Base-by-base conservation (phyloP, 768 basidiomycete species). In the Naganishia kalamii region DNA sequence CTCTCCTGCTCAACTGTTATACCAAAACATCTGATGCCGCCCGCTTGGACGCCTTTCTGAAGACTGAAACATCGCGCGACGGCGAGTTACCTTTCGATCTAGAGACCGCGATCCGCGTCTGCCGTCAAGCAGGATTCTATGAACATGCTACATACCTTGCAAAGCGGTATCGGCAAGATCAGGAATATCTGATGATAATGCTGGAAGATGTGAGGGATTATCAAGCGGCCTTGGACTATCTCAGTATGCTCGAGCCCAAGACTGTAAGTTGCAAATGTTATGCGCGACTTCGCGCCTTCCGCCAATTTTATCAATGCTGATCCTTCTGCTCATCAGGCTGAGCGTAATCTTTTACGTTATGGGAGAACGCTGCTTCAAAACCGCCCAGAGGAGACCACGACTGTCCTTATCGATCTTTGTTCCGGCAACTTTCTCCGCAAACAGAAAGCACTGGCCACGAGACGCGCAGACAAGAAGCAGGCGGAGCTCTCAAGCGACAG, bases 71-170 rank as follows among this genome's bases (percentile, higher is more conserved):
- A 8, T 52, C 46, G 74, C 79, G 74, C 37, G 62, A 70, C n/a
- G 62, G 63, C 25, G 51, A 41, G 11, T 83, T 94, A 3, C 96
- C 94, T 0, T 99, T 98, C 74, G 96, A 98, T 75, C 83, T 99
- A 46, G 92, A 94, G 67, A 99, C 96, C 0, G 96, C 92, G 0
- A 97, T 99, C 60, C 85, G 92, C 2, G 94, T 98, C 30, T 97
- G 93, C 72, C 84, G 96, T 29, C 94, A 98, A 77, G 94, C 92
- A 1, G 91, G 92, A 0, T 98, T 94, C 77, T 96, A 90, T 71
- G 88, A 92, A 63, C 94, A 98, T 74, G 94, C 94, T 0, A 85
- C 86, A 0, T 98, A 93, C 74, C 83, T 99, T 17, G 94, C 96
- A 21, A 86, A 86, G 79, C 90, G 90, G 74, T 98, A 92, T 77